These are phyloP conservation scores for Zoysia japonica DNA, from an alignment of 176 grass and related monocot species.

Conservation along the genomic window DNA sequence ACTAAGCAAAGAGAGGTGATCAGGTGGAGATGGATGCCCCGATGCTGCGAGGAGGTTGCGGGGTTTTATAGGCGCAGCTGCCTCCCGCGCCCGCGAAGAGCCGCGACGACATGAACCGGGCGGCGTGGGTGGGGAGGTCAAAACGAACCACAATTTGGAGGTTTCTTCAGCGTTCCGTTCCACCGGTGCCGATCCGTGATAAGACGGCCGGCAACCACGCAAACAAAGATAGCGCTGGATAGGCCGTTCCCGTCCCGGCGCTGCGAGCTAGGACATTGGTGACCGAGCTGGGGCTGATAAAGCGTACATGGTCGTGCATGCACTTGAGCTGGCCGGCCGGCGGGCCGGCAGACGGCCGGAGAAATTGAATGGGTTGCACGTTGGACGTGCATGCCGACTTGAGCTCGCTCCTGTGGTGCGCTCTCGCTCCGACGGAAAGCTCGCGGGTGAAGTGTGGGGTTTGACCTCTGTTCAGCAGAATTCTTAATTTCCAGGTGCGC, in stretches of 20 bases:
- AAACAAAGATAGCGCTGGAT: background rate
- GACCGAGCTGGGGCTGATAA: background rate
- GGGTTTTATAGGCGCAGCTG: conserved; percentile 37
- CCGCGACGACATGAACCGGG: background rate
- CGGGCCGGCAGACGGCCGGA: background rate
- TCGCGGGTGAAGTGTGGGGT: background rate
- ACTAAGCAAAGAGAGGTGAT: background rate
- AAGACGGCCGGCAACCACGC: conserved; percentile 28
- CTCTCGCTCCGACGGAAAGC: conserved; percentile 30
- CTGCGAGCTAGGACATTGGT: background rate
- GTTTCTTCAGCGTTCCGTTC: background rate
- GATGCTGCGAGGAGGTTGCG: background rate
- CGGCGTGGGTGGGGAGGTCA: background rate
- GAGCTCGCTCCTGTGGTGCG: background rate
- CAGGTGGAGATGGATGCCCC: background rate
- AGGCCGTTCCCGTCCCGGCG: background rate
- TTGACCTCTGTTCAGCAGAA: background rate
- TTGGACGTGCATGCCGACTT: conserved; percentile 12
- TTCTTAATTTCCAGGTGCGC: background rate
- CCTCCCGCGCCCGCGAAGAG: conserved; percentile 22
- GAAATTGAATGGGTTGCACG: background rate
- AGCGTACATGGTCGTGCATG: background rate
- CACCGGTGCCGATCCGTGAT: background rate
- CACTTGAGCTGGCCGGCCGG: conserved; percentile 15
- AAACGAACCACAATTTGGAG: background rate